A percentile compares a stretch with the other conserved stretches of the same genome.
These are phyloP conservation scores for Herpetospermum pedunculosum DNA, from an alignment of 306 rosid species.

Conservation along the genomic window DNA sequence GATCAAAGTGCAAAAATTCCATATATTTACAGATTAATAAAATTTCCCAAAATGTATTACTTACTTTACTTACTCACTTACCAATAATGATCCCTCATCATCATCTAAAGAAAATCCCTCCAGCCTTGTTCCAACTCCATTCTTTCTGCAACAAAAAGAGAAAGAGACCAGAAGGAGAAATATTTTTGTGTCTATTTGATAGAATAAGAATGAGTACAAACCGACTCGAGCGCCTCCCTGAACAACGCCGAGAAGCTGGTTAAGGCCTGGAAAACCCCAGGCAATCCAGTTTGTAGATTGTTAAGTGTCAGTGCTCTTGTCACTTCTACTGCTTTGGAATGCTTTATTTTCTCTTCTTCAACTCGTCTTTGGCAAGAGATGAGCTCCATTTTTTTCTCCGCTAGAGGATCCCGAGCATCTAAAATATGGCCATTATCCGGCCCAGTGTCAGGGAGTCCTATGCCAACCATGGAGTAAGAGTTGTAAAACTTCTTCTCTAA, in stretches of 20 bases:
- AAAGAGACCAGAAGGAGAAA: background rate
- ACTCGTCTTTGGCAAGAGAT: constrained; percentile 81
- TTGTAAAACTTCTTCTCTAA: constrained; percentile 82
- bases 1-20: constrained; percentile 47
- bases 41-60: constrained; percentile 21
- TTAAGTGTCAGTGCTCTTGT: constrained; percentile 93
- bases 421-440: constrained; percentile 50
- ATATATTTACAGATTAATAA: constrained; percentile 50
- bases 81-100: background rate
- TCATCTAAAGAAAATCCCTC: background rate
- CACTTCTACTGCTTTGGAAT: constrained; percentile 77
- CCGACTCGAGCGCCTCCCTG: constrained; percentile 65
- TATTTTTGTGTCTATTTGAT: constrained; percentile 39
- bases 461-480: constrained; percentile 92
- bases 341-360: constrained; percentile 77
- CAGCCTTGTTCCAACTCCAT: background rate
- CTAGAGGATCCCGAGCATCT: constrained; percentile 89
- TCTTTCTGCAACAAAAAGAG: background rate
- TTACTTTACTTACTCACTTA: background rate
- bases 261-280: constrained; percentile 90
- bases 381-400: constrained; percentile 78
- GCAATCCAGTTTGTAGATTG: constrained; percentile 90
- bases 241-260: constrained; percentile 82
- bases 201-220: constrained; percentile 69
- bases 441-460: constrained; percentile 72